phyloP scores from a whole-genome alignment of 805 yeast genomes.

The Clavispora santaluciae region DNA sequence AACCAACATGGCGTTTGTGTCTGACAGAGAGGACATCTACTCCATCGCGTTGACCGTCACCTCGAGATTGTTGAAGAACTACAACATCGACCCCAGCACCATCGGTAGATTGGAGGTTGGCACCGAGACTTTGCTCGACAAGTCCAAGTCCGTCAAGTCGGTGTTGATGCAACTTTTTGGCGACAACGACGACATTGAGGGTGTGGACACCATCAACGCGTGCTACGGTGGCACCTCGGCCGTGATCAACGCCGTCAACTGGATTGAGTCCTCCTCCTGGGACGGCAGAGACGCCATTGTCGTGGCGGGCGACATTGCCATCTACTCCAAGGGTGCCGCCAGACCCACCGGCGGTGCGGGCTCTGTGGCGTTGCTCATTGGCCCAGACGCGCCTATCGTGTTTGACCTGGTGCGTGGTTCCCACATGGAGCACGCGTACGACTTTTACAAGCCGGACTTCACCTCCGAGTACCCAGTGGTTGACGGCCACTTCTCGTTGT shows the following conservation, averaged over 20 bases:
- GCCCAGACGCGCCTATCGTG: conserved; percentile 96
- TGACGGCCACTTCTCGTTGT: conserved; percentile 92
- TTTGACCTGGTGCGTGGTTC: conserved; percentile 88
- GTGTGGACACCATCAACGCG: conserved; percentile 93
- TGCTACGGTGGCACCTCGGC: conserved; percentile 99
- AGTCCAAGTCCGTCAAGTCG: conserved; percentile 94
- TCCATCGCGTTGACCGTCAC: conserved; percentile 90
- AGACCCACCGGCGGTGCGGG: conserved; percentile 99
- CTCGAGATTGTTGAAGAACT: conserved; percentile 69
- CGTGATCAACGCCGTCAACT: conserved; percentile 85
- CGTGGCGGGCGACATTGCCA: conserved; percentile 96
- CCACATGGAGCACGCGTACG: conserved; percentile 95
- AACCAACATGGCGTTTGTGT: conserved; percentile 95
- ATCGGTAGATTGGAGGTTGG: conserved; percentile 98
- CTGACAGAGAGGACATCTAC: conserved; percentile 96
- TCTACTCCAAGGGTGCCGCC: conserved; percentile 95
- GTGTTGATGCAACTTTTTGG: conserved; percentile 92
- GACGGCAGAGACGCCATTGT: conserved; percentile 98
- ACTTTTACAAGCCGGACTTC: conserved; percentile 97
- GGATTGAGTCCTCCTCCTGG: conserved; percentile 96
- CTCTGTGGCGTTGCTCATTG: conserved; percentile 87
- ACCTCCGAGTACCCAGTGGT: conserved; percentile 95
- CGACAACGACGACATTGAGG: conserved; percentile 88
- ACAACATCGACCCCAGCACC: conserved; percentile 71
- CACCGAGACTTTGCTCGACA: conserved; percentile 94